Conservation (phyloP, 306 rosid species). For the Cyamopsis tetragonoloba region DNA sequence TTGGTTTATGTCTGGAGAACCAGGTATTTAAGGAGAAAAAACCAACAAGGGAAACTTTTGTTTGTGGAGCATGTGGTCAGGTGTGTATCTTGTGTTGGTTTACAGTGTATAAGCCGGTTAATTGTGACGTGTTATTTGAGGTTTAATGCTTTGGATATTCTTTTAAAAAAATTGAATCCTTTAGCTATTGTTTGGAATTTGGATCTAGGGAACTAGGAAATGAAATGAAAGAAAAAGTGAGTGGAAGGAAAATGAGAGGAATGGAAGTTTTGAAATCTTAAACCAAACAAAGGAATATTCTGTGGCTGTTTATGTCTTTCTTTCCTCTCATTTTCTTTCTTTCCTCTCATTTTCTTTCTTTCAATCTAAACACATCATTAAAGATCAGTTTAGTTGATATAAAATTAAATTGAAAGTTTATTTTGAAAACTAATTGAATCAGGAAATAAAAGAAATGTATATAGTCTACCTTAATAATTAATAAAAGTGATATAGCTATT, state of each 20-base stretch:
- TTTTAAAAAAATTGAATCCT: background rate
- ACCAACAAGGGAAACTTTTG: slow-evolving; percentile 80
- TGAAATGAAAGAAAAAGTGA: too few species aligned
- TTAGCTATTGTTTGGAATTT: too few species aligned
- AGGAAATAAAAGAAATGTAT: background rate
- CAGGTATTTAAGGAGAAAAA: slow-evolving; percentile 94
- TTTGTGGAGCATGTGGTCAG: slow-evolving; percentile 98
- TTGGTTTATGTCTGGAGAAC: slow-evolving; percentile 26
- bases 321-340: too few species aligned
- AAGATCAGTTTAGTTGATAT: background rate
- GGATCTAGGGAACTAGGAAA: too few species aligned
- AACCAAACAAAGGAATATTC: too few species aligned
- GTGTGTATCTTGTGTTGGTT: slow-evolving; percentile 36
- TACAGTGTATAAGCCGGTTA: background rate
- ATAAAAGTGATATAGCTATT: background rate
- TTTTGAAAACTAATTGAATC: slow-evolving; percentile 1
- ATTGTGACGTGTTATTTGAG: background rate
- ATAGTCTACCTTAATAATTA: slow-evolving; percentile 3
- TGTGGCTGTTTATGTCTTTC: too few species aligned
- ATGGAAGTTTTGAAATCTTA: too few species aligned
- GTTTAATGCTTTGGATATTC: background rate
- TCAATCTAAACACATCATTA: too few species aligned
- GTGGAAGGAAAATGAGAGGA: too few species aligned
- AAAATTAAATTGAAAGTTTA: background rate
- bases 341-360: too few species aligned